Conservation (phyloP, 2,329 filamentous ascomycete genomes). For the Paramyrothecium roridum region DNA sequence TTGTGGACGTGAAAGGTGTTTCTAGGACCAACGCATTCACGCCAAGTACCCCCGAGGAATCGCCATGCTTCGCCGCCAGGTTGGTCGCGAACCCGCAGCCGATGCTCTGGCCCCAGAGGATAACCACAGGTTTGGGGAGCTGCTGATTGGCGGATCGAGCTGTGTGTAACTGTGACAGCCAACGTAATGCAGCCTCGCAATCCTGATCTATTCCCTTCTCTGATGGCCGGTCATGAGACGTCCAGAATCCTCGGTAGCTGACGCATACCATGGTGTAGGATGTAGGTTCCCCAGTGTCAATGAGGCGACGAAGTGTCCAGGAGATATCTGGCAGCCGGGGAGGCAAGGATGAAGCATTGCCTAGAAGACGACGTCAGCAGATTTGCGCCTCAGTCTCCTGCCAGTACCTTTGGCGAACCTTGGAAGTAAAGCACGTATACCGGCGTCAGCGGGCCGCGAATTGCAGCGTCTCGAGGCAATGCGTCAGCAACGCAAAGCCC, state of each 20-base stretch:
- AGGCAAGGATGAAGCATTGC: conserved; percentile 57
- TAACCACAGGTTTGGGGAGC: conserved; percentile 32
- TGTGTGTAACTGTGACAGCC: conserved; percentile 48
- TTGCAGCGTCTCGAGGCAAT: conserved; percentile 3
- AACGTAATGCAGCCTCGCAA: conserved; percentile 59
- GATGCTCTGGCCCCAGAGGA: conserved; percentile 77
- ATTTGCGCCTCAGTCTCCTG: not conserved
- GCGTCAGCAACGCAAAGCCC: conserved; percentile 54
- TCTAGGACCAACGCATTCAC: conserved; percentile 62
- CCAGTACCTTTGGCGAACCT: conserved; percentile 11
- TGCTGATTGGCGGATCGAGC: conserved; percentile 11
- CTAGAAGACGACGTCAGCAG: conserved; percentile 30
- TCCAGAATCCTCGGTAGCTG: conserved; percentile 76
- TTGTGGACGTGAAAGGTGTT: conserved; percentile 70
- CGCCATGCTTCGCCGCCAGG: conserved; percentile 37
- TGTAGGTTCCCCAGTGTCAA: conserved; percentile 29
- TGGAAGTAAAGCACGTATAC: conserved; percentile 42
- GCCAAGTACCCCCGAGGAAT: conserved; percentile 32
- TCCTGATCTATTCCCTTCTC: conserved; percentile 70
- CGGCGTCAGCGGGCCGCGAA: conserved; percentile 14
- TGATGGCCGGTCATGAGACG: conserved; percentile 66
- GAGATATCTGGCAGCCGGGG: conserved; percentile 56
- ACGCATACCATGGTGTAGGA: conserved; percentile 50
- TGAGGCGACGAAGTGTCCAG: conserved; percentile 43
- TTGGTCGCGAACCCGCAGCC: conserved; percentile 69